Evolutionary conservation across 192 early-diverging fungal species (phyloP).

Genomic region (Phycomyces nitens): DNA sequence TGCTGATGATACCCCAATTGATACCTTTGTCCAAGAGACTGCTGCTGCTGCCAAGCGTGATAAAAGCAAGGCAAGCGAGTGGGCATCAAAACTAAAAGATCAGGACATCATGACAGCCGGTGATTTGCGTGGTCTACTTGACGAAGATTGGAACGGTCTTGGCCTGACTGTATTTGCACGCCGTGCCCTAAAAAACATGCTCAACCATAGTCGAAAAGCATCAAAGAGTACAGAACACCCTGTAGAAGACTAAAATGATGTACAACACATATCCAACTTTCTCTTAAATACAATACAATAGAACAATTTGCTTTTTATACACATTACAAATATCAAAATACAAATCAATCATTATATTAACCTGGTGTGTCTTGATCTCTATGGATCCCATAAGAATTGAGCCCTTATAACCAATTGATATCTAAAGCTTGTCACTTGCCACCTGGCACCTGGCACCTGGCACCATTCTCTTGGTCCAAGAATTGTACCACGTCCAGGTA

Average conservation of each 20-base stretch:
- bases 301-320: too few relatives aligned
- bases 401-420: too few relatives aligned
- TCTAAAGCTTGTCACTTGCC: too few relatives aligned
- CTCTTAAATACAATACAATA: too few relatives aligned
- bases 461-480: too few relatives aligned
- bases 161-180: conserved; percentile 51
- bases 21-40: conserved; percentile 62
- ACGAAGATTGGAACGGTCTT: conserved; percentile 66
- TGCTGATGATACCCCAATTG: conserved; percentile 55
- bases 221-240: background rate
- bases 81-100: conserved; percentile 58
- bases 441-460: too few relatives aligned
- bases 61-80: conserved; percentile 63
- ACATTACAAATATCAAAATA: too few relatives aligned
- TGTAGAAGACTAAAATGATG: background rate
- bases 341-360: too few relatives aligned
- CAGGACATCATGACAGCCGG: conserved; percentile 77
- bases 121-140: conserved; percentile 61
- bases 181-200: conserved; percentile 45
- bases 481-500: too few relatives aligned
- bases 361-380: too few relatives aligned
- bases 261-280: background rate
- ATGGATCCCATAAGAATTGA: too few relatives aligned
- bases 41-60: conserved; percentile 59
- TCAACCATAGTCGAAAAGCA: conserved; percentile 6